Base-by-base conservation (phyloP, 2,329 filamentous ascomycete genomes). In the Arachnomyces sp. region DNA sequence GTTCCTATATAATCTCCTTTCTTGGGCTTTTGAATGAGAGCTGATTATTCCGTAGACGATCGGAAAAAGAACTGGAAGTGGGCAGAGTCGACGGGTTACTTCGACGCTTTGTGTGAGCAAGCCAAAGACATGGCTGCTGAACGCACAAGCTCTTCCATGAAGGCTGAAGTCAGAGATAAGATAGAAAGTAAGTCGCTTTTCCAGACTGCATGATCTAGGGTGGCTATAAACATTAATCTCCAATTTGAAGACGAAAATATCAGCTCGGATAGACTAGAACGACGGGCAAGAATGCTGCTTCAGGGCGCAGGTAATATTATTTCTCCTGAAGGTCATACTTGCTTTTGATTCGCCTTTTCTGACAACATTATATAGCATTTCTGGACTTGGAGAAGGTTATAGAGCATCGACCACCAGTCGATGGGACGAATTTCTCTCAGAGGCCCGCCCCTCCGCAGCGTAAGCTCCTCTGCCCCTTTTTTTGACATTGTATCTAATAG, bases 371-470 rank as follows among this genome's bases (percentile, higher is more conserved):
- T 45, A 34, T 25, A 28, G 58, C 56, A 3, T 60, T 63, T 14
- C 51, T 65, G 2, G 63, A 66, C 32, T 58, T 65, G 17, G 63
- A 65, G 40, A 62, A 64, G n/a, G 32, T 62, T 2, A 54, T 65
- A 13, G 60, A 66, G 45, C 49, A 64, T 41, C 51, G 56, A 7
- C 51, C 56, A 6, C 46, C 52, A 15, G 28, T 51, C 2, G 42
- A 48, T 11, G 43, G 44, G 16, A 31, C 48, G 1, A 43, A 42
- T 0, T 53, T 58, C 34, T 52, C 49, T 50, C 58, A 53, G 32
- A 43, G 52, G 9, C 50, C 50, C 8, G 43, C 41, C 1, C 42
- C 53, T 13, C 52, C 55, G 2, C 52, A 56, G 34, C 33, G 47
- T 41, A 43, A 32, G 44, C 40, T 11, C 20, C 9, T 5, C 20